A percentile compares a stretch with the other conserved stretches of the same genome.
These are phyloP conservation scores for Vickermania spadyakhi DNA, from an alignment of 208 protist genomes.

Conservation along the genomic window DNA sequence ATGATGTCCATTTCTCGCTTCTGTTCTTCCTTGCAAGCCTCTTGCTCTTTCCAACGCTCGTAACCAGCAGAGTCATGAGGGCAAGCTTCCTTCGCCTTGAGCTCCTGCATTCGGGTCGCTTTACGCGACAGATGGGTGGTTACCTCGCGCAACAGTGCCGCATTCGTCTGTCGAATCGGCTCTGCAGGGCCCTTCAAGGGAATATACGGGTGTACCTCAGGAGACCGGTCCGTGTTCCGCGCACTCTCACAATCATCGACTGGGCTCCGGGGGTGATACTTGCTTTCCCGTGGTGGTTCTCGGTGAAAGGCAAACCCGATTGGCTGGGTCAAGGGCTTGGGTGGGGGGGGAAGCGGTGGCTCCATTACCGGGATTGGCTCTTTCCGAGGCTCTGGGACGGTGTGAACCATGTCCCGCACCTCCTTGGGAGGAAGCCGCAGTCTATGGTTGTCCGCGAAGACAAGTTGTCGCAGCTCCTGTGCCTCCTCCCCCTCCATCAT, in stretches of 20 bases:
- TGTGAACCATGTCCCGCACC: conserved; percentile 66
- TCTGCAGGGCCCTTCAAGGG: neutral
- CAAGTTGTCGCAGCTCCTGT: neutral
- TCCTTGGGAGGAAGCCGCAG: conserved; percentile 36
- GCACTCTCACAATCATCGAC: neutral
- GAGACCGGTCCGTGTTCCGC: neutral
- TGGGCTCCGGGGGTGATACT: neutral
- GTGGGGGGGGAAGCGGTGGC: neutral
- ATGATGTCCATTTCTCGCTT: conserved; percentile 5
- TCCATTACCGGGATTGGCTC: conserved; percentile 15
- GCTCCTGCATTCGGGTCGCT: conserved; percentile 19
- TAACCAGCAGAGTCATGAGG: conserved; percentile 34
- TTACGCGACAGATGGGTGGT: conserved; percentile 25
- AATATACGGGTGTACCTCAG: conserved; percentile 3
- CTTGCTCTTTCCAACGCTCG: conserved; percentile 32
- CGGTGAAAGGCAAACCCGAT: conserved; percentile 19
- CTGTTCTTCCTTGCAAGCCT: neutral
- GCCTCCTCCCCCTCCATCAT: conserved; percentile 43
- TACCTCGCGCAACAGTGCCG: conserved; percentile 50
- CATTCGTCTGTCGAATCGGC: conserved; percentile 32
- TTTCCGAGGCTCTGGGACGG: conserved; percentile 49
- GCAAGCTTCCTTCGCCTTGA: conserved; percentile 34
- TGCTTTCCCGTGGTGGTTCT: neutral
- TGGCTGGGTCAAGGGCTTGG: conserved; percentile 10
- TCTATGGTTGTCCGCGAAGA: conserved; percentile 9